Base-by-base conservation (phyloP, 805 yeast genomes). In the Saturnispora dispora region DNA sequence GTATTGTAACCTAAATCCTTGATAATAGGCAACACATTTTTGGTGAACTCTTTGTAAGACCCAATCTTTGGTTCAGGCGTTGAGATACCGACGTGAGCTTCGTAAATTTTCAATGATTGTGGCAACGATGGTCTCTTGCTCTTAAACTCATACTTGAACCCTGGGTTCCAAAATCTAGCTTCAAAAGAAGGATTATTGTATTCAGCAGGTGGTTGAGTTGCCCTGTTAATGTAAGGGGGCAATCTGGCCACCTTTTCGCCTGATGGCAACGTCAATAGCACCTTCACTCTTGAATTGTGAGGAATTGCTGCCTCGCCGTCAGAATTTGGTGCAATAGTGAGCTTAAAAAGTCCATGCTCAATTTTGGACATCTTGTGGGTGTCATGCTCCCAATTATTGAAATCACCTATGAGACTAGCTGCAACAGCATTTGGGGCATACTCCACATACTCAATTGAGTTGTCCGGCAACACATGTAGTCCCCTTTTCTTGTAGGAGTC, bases 51-150 rank as follows among this genome's bases (percentile, higher is more conserved):
- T 57, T 78, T 81, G 68, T 91, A 91, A 11, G 91, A 69, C 2
- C 96, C 96, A 48, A 93, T 71, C 52, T 79, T 79, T 33, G 93
- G 90, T 52, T 91, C 93, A 1, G 96, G 90, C 2, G 95, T 81
- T 0, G 97, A 89, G 53, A 91, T 91, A 30, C 99, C 99, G 27
- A 87, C 79, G 64, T 91, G 99, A 32, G 97, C 96, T 69, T 91
- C 99, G 68, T 91, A 91, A 51, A 91, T 85, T 64, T 85, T 82
- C 56, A 85, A 69, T 10, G 80, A 76, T 41, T 67, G 69, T 1
- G 75, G 76, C 30, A 78, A 68, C 8, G 62, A 60, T 0, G 97
- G 96, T 57, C 95, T 73, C 35, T 66, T 49, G 64, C 87, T 66
- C 64, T 82, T 76, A 71, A 86, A 88, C 27, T 60, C 50, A 64